Evolutionary conservation across 257 asterid species (phyloP).

Genomic region (Nicotiana paniculata): DNA sequence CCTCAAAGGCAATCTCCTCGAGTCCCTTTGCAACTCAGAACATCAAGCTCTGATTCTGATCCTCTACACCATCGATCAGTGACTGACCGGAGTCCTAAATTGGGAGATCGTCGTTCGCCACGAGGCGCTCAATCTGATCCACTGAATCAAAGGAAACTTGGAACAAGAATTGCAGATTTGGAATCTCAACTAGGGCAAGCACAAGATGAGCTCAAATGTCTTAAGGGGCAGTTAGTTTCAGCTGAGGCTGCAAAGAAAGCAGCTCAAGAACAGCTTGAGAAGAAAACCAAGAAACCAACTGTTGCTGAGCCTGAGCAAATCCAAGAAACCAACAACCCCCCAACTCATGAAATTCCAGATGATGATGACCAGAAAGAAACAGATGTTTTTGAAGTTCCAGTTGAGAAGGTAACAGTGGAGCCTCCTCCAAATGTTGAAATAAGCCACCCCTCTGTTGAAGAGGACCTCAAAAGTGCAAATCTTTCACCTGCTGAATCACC

Average conservation of each 20-base stretch:
- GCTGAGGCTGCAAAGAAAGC: slow-evolving; percentile 14
- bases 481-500: slow-evolving; percentile 17
- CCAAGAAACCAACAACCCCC: slow-evolving; percentile 10
- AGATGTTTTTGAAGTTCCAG: slow-evolving; percentile 68
- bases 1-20: slow-evolving; percentile 19
- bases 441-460: slow-evolving; percentile 21
- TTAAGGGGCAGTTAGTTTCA: slow-evolving; percentile 14
- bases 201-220: slow-evolving; percentile 14
- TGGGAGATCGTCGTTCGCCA: slow-evolving; percentile 14
- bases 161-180: slow-evolving; percentile 17
- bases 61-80: slow-evolving; percentile 8
- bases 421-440: slow-evolving; percentile 17
- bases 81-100: slow-evolving; percentile 13
- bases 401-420: slow-evolving; percentile 34
- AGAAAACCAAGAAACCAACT: slow-evolving; percentile 17
- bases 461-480: slow-evolving; percentile 23
- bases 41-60: slow-evolving; percentile 16
- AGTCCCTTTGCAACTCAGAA: slow-evolving; percentile 4
- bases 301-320: slow-evolving; percentile 21
- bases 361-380: slow-evolving; percentile 52
- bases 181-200: slow-evolving; percentile 17
- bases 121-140: slow-evolving; percentile 14
- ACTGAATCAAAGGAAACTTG: slow-evolving; percentile 14
- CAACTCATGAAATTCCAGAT: slow-evolving; percentile 22
- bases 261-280: slow-evolving; percentile 13